Evolutionary conservation across 2,329 filamentous ascomycete genomes (phyloP).

Genomic region (Bretziella fagacearum): DNA sequence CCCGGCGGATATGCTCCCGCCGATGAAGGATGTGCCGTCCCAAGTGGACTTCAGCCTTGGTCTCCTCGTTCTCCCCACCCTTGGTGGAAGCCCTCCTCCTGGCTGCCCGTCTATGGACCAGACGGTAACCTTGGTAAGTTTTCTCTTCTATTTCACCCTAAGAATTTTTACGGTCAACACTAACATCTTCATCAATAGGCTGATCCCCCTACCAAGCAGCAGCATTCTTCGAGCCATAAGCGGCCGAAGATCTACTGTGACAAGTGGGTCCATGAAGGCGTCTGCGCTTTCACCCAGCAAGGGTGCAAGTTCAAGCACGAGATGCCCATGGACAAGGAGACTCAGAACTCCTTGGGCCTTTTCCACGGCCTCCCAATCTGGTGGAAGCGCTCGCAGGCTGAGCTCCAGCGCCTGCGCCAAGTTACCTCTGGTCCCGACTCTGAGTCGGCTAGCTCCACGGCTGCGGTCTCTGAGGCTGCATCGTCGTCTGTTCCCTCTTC

Average conservation of each 20-base stretch:
- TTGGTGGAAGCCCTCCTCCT: conserved; percentile 17
- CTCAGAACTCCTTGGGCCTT: conserved; percentile 54
- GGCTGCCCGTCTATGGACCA: conserved; percentile 25
- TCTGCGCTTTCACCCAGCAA: conserved; percentile 70
- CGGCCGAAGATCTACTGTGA: conserved; percentile 64
- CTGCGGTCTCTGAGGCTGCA: not conserved
- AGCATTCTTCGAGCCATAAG: conserved; percentile 3
- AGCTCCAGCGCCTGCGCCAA: conserved; percentile 6
- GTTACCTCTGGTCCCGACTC: not conserved
- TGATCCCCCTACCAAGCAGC: not conserved
- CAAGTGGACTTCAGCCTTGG: conserved; percentile 24
- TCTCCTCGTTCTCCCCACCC: conserved; percentile 31
- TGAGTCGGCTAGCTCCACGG: not conserved
- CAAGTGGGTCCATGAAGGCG: conserved; percentile 74
- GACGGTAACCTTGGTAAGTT: conserved; percentile 25
- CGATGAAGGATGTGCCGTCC: conserved; percentile 27
- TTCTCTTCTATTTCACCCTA: not conserved
- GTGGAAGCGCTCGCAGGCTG: conserved; percentile 30
- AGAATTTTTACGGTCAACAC: not conserved
- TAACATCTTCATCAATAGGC: not conserved
- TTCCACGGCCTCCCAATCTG: conserved; percentile 44
- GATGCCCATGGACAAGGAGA: conserved; percentile 56
- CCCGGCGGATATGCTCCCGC: conserved; percentile 36
- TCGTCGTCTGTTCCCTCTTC: not conserved
- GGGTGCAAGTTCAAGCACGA: conserved; percentile 84